Evolutionary conservation across 768 basidiomycete species (phyloP), one percentile per base, ranked within the genome.

Genomic region (Naganishia randhawae): DNA sequence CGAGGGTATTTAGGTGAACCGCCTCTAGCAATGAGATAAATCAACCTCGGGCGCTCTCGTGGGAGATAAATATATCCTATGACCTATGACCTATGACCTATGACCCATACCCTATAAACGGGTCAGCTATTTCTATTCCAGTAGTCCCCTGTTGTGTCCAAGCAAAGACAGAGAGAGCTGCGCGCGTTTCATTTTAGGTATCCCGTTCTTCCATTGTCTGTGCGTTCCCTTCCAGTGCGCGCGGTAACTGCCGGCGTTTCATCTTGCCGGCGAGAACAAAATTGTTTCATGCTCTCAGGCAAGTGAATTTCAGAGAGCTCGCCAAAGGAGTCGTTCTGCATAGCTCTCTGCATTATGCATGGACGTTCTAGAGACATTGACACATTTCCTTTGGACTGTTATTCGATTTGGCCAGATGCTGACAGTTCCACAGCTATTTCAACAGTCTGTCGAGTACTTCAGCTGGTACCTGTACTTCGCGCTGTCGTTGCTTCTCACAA

Each of bases 221-320:
- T n/a, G 45, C 45, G 16, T 22, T 48, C n/a, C n/a, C n/a, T n/a
- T n/a, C n/a, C n/a, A n/a, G n/a, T n/a, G 45, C n/a, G 7, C 45
- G 45, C 45, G 19, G 45, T 6, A 48, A 17, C 25, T 22, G 45
- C 45, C 45, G 45, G 45, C 45, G 45, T 48, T 48, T 48, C 45
- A 48, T 48, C n/a, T n/a, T n/a, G n/a, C n/a, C n/a, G n/a, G n/a
- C 45, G 25, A 48, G 45, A 48, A 48, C 45, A 48, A 48, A n/a
- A 22, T 22, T 22, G 45, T n/a, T 48, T 48, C 45, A 48, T 22
- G 45, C 45, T 48, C n/a, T 48, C n/a, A n/a, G n/a, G n/a, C n/a
- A n/a, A n/a, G n/a, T n/a, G n/a, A n/a, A n/a, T n/a, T n/a, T n/a
- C n/a, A n/a, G n/a, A n/a, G n/a, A n/a, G n/a, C n/a, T n/a, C n/a